A percentile compares a stretch with the other conserved stretches of the same genome.
These are phyloP conservation scores for Nicotiana paniculata DNA, from an alignment of 257 asterid species.

Conservation along the genomic window DNA sequence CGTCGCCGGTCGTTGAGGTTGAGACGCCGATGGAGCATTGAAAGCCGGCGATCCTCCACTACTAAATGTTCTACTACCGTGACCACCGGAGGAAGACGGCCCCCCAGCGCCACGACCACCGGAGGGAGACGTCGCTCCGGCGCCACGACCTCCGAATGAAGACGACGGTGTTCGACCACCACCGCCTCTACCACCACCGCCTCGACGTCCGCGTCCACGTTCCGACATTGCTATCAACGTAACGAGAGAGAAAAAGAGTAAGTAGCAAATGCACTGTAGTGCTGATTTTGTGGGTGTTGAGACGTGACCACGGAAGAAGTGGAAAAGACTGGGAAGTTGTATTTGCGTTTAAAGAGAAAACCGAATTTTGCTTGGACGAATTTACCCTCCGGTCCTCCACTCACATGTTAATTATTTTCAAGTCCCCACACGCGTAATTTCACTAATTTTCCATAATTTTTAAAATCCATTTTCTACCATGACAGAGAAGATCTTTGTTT, in stretches of 20 bases:
- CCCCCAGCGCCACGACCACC: neutral
- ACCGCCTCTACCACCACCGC: neutral
- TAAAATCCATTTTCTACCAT: too few relatives aligned
- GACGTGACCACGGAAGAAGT: neutral
- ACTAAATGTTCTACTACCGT: neutral
- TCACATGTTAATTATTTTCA: neutral
- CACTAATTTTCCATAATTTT: too few relatives aligned
- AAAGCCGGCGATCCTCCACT: neutral
- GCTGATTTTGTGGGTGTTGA: neutral
- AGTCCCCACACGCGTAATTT: neutral
- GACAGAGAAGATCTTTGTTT: too few relatives aligned
- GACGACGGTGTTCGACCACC: slow-evolving; percentile 17
- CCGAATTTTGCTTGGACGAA: neutral
- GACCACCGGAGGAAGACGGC: neutral
- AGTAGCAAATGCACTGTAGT: neutral
- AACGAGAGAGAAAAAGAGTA: neutral
- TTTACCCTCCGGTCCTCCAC: neutral
- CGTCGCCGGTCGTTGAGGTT: neutral
- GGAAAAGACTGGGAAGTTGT: neutral
- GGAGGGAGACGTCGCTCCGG: neutral
- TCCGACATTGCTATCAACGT: slow-evolving; percentile 16
- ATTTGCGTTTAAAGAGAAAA: too few relatives aligned
- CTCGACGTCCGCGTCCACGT: slow-evolving; percentile 17
- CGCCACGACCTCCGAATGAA: neutral
- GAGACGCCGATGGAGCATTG: neutral